Evolutionary conservation across 2,329 filamentous ascomycete species (phyloP), one percentile per base, ranked within the genome.

Genomic region (Colletotrichum lentis): DNA sequence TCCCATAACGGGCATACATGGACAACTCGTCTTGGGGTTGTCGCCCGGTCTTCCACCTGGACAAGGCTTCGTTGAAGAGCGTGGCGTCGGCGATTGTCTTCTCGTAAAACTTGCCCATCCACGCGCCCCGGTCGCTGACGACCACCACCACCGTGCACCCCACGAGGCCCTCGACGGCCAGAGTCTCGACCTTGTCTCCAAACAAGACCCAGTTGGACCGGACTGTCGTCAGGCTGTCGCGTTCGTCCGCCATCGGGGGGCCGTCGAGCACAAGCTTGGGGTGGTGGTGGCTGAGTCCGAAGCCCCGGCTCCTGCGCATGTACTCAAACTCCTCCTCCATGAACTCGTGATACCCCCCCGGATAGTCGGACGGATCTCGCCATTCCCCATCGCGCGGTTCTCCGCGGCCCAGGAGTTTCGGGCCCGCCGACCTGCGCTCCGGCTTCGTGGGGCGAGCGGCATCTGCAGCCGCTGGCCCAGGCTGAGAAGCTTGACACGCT

Each of bases 31-130:
- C 31, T 1, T 49, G 20, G 22, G 22, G n/a, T 49, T 35, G 10
- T 5, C 27, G 10, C 1, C 50, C 50, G 1, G 20, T 14, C n/a
- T 3, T n/a, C 50, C 31, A 20, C 22, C 18, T 3, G 0, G 35
- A 7, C 18, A 53, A 5, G 20, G 20, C 37, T 2, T 27, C 1
- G 1, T 5, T 14, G 4, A 56, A 24, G 3, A 43, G 11, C 16
- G 20, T 18, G 16, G 41, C 10, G 12, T 53, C 12, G 10, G 10
- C 3, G 10, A 56, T 11, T 2, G 35, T 22, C 5, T 5, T 2
- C 35, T 61, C 58, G 16, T 31, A 61, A 24, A 61, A 53, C 27
- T 31, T 41, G 10, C n/a, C 46, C 18, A 52, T 37, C 58, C 58
- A 61, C 7, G 58, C 58, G 24, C 58, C 58, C 8, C 35, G 49